These are phyloP conservation scores for Ustilago shanxiensis DNA, from an alignment of 1,284 basidiomycete species.

Conservation along the genomic window DNA sequence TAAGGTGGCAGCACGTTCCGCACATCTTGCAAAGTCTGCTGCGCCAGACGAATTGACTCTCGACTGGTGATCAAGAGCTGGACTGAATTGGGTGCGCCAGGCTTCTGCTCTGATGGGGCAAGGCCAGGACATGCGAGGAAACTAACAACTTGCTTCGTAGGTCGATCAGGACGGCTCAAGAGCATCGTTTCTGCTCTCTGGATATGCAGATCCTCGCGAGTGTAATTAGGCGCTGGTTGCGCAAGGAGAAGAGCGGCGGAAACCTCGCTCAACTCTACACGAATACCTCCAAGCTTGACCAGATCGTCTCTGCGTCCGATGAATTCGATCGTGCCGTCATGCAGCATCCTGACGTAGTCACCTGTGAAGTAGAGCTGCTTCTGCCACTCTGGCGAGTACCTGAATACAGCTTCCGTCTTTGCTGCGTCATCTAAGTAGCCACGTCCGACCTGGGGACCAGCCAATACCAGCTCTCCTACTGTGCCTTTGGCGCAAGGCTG, in stretches of 20 bases:
- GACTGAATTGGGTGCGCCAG: too few relatives aligned
- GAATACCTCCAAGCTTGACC: conserved; percentile 65
- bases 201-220: not conserved
- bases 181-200: conserved; percentile 22
- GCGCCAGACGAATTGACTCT: conserved; percentile 7
- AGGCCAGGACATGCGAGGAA: conserved; percentile 20
- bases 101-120: not conserved
- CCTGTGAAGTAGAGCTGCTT: conserved; percentile 42
- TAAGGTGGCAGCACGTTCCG: conserved; percentile 11
- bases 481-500: conserved; percentile 49
- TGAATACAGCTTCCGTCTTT: conserved; percentile 25
- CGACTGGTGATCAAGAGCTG: too few relatives aligned
- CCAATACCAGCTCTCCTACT: conserved; percentile 55
- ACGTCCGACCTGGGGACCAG: conserved; percentile 26
- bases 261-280: conserved; percentile 62
- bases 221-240: too few relatives aligned
- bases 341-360: conserved; percentile 49
- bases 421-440: conserved; percentile 26
- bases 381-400: not conserved
- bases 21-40: conserved; percentile 2
- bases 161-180: conserved; percentile 18
- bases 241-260: conserved; percentile 8
- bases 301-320: conserved; percentile 63
- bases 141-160: conserved; percentile 20
- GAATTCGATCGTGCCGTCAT: conserved; percentile 62